A percentile compares a stretch with the other conserved stretches of the same genome.
Conservation (phyloP, 129 eudicot species). For the Heracleum sosnowskyi region DNA sequence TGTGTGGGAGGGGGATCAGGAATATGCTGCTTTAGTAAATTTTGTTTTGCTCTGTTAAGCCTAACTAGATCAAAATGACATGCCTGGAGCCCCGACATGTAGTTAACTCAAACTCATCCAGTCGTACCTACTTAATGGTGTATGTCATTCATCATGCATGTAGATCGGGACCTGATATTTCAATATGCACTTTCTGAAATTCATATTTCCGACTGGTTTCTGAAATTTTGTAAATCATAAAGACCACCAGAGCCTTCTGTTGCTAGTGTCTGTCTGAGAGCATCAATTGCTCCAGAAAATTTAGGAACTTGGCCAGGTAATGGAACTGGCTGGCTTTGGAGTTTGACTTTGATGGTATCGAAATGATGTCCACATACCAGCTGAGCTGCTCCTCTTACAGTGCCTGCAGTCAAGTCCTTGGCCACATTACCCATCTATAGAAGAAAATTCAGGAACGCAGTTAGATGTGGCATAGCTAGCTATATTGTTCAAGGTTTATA, state of each 20-base stretch:
- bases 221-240: too few relatives aligned
- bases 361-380: slow-evolving; percentile 86
- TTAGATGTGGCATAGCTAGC: background rate
- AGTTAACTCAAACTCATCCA: too few relatives aligned
- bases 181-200: too few relatives aligned
- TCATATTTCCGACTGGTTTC: too few relatives aligned
- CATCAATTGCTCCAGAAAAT: slow-evolving; percentile 81
- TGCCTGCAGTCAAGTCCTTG: slow-evolving; percentile 75
- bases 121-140: too few relatives aligned
- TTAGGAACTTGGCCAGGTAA: slow-evolving; percentile 76
- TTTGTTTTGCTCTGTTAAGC: too few relatives aligned
- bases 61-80: too few relatives aligned
- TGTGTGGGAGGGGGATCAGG: too few relatives aligned
- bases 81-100: too few relatives aligned
- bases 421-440: slow-evolving; percentile 85
- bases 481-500: background rate
- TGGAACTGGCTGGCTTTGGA: slow-evolving; percentile 91
- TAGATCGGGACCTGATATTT: too few relatives aligned
- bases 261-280: slow-evolving; percentile 65
- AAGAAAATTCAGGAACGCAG: background rate
- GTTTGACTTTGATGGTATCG: slow-evolving; percentile 95
- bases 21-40: too few relatives aligned
- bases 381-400: slow-evolving; percentile 89
- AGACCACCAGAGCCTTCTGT: slow-evolving; percentile 32
- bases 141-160: too few relatives aligned